Evolutionary conservation across 192 early-diverging fungal species (phyloP), one percentile per base, ranked within the genome.

Genomic region (Glomus cerebriforme): DNA sequence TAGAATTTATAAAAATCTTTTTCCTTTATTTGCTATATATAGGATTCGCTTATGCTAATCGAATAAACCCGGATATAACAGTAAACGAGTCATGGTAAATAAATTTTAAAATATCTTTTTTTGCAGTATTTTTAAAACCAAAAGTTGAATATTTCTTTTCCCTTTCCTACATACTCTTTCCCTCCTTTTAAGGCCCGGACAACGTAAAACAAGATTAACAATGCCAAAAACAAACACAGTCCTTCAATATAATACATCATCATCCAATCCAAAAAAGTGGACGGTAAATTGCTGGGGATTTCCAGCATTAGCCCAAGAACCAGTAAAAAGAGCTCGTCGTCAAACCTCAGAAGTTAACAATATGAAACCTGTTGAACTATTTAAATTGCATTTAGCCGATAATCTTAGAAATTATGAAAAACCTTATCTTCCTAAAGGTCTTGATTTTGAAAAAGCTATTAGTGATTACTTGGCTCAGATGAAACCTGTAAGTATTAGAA

Each of bases 361-460:
- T 12, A 31, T 2, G 22, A 29, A 29, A 54, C 39, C 71, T 32
- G 71, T 73, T 2, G 71, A 73, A 73, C 34, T 54, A n/a, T 73
- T 73, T 58, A 73, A 73, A 49, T 58, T 73, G 29, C 71, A 54
- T 73, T 15, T 73, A 19, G 24, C 24, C 15, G 37, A 73, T 54
- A 54, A 34, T 35, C 19, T 31, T 22, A 35, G 19, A 35, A 34
- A n/a, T 32, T 67, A 9, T 19, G 65, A 31, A 29, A 49, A 70
- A 70, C 13, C 34, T 12, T 24, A 34, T 15, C n/a, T 70, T 27
- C 68, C 68, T 22, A 24, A n/a, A 7, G 68, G n/a, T 4, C 37
- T 70, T 34, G 68, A 70, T 15, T 70, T 45, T 45, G 7, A 19
- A 35, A 70, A 70, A 70, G 68, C 68, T 13, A 70, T 70, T 70